Evolutionary conservation across 2,329 filamentous ascomycete genomes (phyloP).

Genomic region (Cordyceps javanica): DNA sequence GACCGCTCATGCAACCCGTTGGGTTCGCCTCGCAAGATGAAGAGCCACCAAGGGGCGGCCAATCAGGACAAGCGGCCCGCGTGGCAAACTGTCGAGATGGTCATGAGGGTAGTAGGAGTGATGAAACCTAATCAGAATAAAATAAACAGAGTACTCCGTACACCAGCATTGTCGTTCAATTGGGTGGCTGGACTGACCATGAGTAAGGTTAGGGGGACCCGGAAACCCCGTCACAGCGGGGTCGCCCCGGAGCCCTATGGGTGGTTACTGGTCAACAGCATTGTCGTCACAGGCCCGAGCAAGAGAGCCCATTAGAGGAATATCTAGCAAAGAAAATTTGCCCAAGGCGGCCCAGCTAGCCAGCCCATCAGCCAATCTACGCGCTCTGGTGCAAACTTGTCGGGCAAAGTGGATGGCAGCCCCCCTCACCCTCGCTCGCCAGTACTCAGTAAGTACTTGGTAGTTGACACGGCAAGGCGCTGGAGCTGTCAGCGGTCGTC

Average conservation of each 20-base stretch:
- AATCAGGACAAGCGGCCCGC: neutral
- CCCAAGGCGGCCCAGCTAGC: neutral
- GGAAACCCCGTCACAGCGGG: neutral
- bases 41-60: neutral
- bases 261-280: neutral
- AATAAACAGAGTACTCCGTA: neutral
- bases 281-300: too few species aligned
- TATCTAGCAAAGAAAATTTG: neutral
- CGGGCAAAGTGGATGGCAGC: too few species aligned
- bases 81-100: neutral
- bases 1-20: neutral
- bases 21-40: neutral
- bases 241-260: neutral
- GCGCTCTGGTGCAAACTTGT: too few species aligned
- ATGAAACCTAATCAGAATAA: neutral
- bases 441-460: too few species aligned
- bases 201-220: neutral
- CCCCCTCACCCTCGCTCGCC: neutral
- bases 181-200: neutral
- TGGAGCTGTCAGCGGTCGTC: neutral
- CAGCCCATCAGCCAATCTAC: neutral
- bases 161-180: neutral
- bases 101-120: neutral
- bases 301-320: neutral
- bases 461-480: neutral